Evolutionary conservation across 1,284 basidiomycete genomes (phyloP), one percentile per base, ranked within the genome.

Genomic region (Puccinia polysora): DNA sequence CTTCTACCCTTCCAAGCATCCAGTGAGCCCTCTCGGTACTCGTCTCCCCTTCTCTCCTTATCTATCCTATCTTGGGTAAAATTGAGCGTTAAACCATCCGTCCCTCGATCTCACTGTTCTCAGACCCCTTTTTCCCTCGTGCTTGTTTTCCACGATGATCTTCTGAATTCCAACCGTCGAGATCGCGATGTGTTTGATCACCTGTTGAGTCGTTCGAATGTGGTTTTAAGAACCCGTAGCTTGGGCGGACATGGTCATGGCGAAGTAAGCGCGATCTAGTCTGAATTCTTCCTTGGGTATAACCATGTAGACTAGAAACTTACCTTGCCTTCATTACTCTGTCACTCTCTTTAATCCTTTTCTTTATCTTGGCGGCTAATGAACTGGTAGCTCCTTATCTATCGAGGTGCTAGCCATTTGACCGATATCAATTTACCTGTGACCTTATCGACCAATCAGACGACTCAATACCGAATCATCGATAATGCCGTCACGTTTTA

Each of bases 211-310:
- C 6, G 6, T 18, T 52, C 15, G 8, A 4, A 65, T 49, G 32
- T 65, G 28, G 52, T 65, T 49, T 14, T 65, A 28, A 49, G 32
- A 50, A 65, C 47, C 8, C 34, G 32, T 25, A 30, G 30, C 7
- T 23, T 65, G n/a, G 30, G 30, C 12, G n/a, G 5, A 12, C 62
- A 50, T 23, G 62, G 18, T 10, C 49, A 36, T 15, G 62, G 62
- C 1, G 62, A 65, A 65, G 62, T 65, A 38, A 34, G 60, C 20
- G 7, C n/a, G n/a, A n/a, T n/a, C n/a, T n/a, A n/a, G n/a, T n/a
- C n/a, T n/a, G n/a, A n/a, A n/a, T n/a, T n/a, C n/a, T n/a, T n/a
- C n/a, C n/a, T n/a, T n/a, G n/a, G n/a, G n/a, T n/a, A n/a, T n/a
- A n/a, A n/a, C n/a, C n/a, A n/a, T n/a, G n/a, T n/a, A n/a, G n/a